Evolutionary conservation across 2,329 filamentous ascomycete genomes (phyloP).

Genomic region (Clarireedia monteithiana): DNA sequence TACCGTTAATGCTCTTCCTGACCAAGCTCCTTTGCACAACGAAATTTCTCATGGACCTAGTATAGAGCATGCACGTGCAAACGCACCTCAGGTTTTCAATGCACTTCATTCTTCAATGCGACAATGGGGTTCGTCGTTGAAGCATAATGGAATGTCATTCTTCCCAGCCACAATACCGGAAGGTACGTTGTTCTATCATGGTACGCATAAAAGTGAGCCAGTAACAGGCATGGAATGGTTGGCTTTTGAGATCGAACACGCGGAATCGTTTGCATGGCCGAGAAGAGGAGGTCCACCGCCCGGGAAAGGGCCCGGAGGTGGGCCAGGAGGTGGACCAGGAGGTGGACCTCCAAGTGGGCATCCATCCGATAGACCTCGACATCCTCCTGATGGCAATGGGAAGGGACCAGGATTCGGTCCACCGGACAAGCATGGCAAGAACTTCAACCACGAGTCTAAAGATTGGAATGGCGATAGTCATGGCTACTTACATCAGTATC

Average conservation of each 20-base stretch:
- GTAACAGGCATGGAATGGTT: conserved; percentile 59
- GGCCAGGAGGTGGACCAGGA: conserved; percentile 3
- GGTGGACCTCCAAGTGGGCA: not conserved
- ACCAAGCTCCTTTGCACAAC: not conserved
- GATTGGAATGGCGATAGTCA: not conserved
- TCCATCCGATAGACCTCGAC: conserved; percentile 3
- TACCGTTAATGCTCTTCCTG: not conserved
- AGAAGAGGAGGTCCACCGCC: conserved; percentile 6
- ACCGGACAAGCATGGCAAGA: not conserved
- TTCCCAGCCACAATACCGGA: conserved; percentile 58
- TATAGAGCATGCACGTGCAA: conserved; percentile 25
- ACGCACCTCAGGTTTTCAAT: conserved; percentile 64
- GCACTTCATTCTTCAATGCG: conserved; percentile 62
- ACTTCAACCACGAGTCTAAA: not conserved
- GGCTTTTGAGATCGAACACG: conserved; percentile 71
- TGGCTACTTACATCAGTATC: conserved; percentile 63
- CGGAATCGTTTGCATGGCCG: conserved; percentile 50
- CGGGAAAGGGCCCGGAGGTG: not conserved
- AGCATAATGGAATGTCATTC: conserved; percentile 70
- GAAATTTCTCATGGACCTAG: not conserved
- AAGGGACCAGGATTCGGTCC: not conserved
- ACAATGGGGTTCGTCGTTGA: conserved; percentile 64
- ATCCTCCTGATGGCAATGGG: not conserved
- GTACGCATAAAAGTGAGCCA: conserved; percentile 37
- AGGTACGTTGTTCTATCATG: conserved; percentile 62